A percentile compares a stretch with the other conserved stretches of the same genome.
Conservation (phyloP, 306 rosid species). For the Dryas drummondii region DNA sequence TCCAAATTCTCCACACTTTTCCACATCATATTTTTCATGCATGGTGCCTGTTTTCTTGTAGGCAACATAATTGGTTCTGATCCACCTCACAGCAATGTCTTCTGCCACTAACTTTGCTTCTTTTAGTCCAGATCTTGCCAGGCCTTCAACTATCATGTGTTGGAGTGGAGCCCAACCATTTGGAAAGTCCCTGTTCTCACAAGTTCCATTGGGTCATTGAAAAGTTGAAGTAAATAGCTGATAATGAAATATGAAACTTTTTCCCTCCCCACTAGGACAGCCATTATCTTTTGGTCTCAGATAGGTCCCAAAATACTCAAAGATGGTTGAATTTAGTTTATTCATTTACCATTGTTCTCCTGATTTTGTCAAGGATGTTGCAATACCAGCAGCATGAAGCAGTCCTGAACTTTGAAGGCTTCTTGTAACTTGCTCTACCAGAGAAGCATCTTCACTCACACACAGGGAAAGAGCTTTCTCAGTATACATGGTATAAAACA, state of each 20-base stretch:
- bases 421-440: constrained; percentile 45
- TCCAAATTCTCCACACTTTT: constrained; percentile 70
- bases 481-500: constrained; percentile 6
- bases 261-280: no score
- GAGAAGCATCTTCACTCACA: constrained; percentile 42
- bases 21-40: constrained; percentile 83
- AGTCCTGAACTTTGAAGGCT: constrained; percentile 69
- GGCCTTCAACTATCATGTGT: constrained; percentile 95
- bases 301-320: neutral
- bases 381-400: constrained; percentile 58
- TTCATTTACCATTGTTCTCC: constrained; percentile 66
- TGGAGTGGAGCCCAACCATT: constrained; percentile 97
- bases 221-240: neutral
- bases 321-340: neutral
- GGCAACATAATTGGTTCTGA: constrained; percentile 68
- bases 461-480: constrained; percentile 10
- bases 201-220: neutral
- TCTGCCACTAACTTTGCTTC: constrained; percentile 74
- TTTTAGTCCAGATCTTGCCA: constrained; percentile 57
- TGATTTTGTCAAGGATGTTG: constrained; percentile 67
- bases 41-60: constrained; percentile 70
- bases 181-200: constrained; percentile 75
- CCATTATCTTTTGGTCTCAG: neutral
- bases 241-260: neutral
- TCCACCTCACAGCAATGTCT: constrained; percentile 77